Evolutionary conservation across 148 eudicot species (phyloP).

Genomic region (Cornus kousa): DNA sequence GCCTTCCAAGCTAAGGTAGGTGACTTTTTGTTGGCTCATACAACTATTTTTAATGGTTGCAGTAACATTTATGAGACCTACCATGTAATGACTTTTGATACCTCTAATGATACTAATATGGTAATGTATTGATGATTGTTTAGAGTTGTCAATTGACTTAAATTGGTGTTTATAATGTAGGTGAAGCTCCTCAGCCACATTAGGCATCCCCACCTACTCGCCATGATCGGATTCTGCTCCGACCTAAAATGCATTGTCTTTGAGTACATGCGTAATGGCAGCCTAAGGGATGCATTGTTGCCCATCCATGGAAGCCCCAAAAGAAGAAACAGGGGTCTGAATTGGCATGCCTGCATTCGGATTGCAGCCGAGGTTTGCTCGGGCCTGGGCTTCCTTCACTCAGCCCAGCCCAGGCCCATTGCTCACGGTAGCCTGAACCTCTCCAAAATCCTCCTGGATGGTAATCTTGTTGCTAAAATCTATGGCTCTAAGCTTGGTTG

Average conservation of each 20-base stretch:
- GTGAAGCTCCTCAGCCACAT: slow-evolving; percentile 49
- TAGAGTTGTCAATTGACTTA: neutral
- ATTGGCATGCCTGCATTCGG: slow-evolving; percentile 57
- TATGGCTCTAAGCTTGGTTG: slow-evolving; percentile 29
- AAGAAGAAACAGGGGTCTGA: slow-evolving; percentile 34
- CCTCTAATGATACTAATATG: neutral
- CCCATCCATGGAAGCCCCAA: slow-evolving; percentile 21
- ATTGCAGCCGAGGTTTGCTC: slow-evolving; percentile 66
- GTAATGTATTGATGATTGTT: too few relatives aligned
- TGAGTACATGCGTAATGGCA: slow-evolving; percentile 71
- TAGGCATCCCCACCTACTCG: slow-evolving; percentile 56
- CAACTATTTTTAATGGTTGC: too few relatives aligned
- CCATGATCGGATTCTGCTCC: slow-evolving; percentile 62
- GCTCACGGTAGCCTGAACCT: slow-evolving; percentile 50
- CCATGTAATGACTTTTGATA: neutral
- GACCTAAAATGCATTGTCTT: slow-evolving; percentile 62
- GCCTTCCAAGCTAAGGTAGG: slow-evolving; percentile 53
- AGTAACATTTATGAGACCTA: neutral
- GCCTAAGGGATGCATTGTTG: slow-evolving; percentile 59
- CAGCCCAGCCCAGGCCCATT: slow-evolving; percentile 49
- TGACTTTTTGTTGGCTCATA: neutral
- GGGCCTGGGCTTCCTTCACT: slow-evolving; percentile 59
- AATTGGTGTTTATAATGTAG: slow-evolving; percentile 30
- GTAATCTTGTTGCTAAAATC: slow-evolving; percentile 47
- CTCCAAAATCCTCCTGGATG: slow-evolving; percentile 64